A percentile compares a stretch with the other conserved stretches of the same genome.
Evolutionary conservation across 192 early-diverging fungal genomes (phyloP).

Genomic region (Endogone sp.): DNA sequence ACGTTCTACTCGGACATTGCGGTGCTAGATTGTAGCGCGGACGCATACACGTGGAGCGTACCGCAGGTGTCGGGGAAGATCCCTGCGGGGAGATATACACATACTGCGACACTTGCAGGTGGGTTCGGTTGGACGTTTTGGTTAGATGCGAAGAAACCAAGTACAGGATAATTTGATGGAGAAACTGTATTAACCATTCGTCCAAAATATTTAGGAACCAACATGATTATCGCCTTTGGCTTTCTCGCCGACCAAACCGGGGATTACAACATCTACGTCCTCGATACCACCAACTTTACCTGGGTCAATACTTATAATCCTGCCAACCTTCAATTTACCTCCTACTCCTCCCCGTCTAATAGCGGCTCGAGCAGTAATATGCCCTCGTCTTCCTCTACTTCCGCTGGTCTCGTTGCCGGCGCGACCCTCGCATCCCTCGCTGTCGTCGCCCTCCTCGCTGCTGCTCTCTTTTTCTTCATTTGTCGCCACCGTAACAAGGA

Average conservation of each 20-base stretch:
- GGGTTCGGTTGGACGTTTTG: conserved; percentile 3
- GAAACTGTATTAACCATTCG: no score
- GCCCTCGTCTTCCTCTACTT: background rate
- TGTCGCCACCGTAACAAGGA: background rate
- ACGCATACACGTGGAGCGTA: conserved; percentile 3
- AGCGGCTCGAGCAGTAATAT: background rate
- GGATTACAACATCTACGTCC: conserved; percentile 20
- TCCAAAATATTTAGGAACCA: conserved; percentile 4
- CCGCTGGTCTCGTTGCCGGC: conserved; percentile 2
- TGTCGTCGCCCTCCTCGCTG: background rate
- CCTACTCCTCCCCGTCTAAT: background rate
- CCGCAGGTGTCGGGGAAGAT: background rate
- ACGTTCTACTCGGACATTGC: conserved; percentile 16
- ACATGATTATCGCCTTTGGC: conserved; percentile 12
- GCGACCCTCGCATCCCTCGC: conserved; percentile 5
- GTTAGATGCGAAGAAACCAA: no score
- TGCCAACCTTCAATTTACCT: background rate
- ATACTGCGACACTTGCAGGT: conserved; percentile 21
- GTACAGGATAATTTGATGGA: no score
- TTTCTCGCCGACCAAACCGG: background rate
- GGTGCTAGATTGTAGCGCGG: conserved; percentile 8
- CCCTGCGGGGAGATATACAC: conserved; percentile 8
- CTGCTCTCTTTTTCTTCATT: conserved; percentile 1
- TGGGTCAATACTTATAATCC: conserved; percentile 14
- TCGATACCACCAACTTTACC: conserved; percentile 9